Evolutionary conservation across 352 stramenopile species (phyloP).

Genomic region (Globisporangium echinulatum): DNA sequence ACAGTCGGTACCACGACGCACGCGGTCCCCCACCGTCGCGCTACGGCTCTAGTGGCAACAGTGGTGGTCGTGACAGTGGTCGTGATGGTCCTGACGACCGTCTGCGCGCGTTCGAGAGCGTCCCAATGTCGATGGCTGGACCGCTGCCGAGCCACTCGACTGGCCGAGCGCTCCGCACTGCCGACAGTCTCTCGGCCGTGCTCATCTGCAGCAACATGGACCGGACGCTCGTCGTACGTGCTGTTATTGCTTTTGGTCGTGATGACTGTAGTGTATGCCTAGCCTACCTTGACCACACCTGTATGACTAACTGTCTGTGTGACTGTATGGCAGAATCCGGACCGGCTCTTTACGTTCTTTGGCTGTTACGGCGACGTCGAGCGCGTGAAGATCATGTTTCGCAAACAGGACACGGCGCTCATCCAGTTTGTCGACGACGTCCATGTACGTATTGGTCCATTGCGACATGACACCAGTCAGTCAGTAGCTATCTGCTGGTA

Average conservation of each 20-base stretch:
- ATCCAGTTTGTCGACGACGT: conserved; percentile 75
- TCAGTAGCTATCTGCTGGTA: not conserved
- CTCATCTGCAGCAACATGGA: conserved; percentile 86
- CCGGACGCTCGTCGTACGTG: conserved; percentile 46
- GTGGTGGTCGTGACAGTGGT: not conserved
- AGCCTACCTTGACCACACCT: not conserved
- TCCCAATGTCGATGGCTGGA: conserved; percentile 6
- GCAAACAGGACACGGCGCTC: conserved; percentile 74
- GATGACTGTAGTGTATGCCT: no score
- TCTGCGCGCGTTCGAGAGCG: conserved; percentile 14
- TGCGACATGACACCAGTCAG: not conserved
- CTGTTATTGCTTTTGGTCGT: not conserved
- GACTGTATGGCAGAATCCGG: conserved; percentile 28
- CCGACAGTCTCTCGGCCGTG: conserved; percentile 51
- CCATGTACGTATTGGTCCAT: conserved; percentile 39
- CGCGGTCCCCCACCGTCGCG: not conserved
- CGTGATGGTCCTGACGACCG: not conserved
- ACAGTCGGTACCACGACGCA: conserved; percentile 4
- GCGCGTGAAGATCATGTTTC: conserved; percentile 85
- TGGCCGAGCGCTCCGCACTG: conserved; percentile 42
- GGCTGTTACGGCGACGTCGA: conserved; percentile 80
- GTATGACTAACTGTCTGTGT: not conserved
- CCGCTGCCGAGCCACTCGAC: conserved; percentile 55
- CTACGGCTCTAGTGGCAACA: not conserved
- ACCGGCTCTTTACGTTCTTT: conserved; percentile 77